Conservation (phyloP, 2,329 filamentous ascomycete genomes). For the Elsinoe necatrix region DNA sequence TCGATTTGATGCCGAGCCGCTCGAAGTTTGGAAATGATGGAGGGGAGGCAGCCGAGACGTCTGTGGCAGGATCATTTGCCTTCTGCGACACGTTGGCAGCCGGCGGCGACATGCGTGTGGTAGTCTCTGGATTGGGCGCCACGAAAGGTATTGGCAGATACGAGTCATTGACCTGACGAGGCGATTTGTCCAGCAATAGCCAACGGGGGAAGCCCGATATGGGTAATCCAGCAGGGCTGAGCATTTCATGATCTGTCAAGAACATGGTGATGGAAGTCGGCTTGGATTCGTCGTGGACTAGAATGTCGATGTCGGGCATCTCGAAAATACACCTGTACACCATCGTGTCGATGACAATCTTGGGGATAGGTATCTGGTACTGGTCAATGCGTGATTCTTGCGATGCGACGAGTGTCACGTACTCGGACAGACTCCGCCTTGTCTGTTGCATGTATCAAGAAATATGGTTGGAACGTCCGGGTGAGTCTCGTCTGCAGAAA, state of each 20-base stretch:
- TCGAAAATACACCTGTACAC: constrained; percentile 26
- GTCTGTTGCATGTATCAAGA: constrained; percentile 26
- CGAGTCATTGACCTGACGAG: background rate
- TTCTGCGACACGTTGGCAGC: background rate
- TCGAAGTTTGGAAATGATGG: constrained; percentile 4
- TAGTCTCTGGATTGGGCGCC: background rate
- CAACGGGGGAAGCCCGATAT: constrained; percentile 31
- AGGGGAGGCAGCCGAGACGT: background rate
- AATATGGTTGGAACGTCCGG: constrained; percentile 29
- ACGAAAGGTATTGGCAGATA: background rate
- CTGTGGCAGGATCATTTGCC: background rate
- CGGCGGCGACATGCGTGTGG: background rate
- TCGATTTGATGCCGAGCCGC: constrained; percentile 3
- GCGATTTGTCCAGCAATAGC: constrained; percentile 24
- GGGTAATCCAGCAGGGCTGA: constrained; percentile 28
- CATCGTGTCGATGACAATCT: constrained; percentile 25
- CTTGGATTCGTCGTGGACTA: constrained; percentile 26
- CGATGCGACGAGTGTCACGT: background rate
- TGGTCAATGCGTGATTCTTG: background rate
- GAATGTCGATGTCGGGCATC: constrained; percentile 27
- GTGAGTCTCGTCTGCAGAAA: constrained; percentile 23
- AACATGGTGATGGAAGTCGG: constrained; percentile 29
- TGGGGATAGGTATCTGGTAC: constrained; percentile 7
- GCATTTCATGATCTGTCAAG: constrained; percentile 26
- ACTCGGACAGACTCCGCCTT: constrained; percentile 22